Evolutionary conservation across 176 grass and related monocot genomes (phyloP).

Genomic region (Musa schizocarpa): DNA sequence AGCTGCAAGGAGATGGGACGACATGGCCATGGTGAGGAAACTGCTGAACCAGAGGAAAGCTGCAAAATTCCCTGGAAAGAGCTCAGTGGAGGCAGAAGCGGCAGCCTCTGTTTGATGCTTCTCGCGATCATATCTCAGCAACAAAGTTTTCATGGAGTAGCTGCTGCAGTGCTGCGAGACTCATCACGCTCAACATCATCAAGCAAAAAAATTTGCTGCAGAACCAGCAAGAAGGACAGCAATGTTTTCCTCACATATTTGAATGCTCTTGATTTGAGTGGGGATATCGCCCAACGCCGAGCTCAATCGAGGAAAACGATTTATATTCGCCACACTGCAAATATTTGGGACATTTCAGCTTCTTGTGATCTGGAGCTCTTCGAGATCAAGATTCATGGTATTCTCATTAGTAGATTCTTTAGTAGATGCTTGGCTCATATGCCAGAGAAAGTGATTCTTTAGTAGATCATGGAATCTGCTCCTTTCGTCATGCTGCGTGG

Average conservation of each 20-base stretch:
- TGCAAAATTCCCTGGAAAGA: conserved; percentile 41
- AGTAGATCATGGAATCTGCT: no score
- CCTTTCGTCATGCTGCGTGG: no score
- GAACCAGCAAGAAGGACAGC: not conserved
- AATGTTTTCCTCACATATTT: not conserved
- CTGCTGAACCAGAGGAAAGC: conserved; percentile 41
- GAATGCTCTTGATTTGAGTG: no score
- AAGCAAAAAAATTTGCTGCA: not conserved
- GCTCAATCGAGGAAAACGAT: no score
- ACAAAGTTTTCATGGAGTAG: not conserved
- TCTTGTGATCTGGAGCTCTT: no score
- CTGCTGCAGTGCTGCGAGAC: not conserved
- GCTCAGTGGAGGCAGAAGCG: conserved; percentile 19
- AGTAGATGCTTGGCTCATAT: no score
- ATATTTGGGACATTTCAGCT: no score
- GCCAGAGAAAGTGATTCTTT: no score
- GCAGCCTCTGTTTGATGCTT: not conserved
- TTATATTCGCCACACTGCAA: no score
- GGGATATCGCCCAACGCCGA: no score
- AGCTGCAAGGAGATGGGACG: conserved; percentile 45
- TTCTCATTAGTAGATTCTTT: no score
- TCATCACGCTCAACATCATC: not conserved
- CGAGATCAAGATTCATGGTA: no score
- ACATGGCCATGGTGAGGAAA: conserved; percentile 39
- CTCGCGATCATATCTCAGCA: not conserved